Evolutionary conservation across 1,139 yeast species (phyloP), one percentile per base, ranked within the genome.

Genomic region (Blastobotrys malaysiensis): DNA sequence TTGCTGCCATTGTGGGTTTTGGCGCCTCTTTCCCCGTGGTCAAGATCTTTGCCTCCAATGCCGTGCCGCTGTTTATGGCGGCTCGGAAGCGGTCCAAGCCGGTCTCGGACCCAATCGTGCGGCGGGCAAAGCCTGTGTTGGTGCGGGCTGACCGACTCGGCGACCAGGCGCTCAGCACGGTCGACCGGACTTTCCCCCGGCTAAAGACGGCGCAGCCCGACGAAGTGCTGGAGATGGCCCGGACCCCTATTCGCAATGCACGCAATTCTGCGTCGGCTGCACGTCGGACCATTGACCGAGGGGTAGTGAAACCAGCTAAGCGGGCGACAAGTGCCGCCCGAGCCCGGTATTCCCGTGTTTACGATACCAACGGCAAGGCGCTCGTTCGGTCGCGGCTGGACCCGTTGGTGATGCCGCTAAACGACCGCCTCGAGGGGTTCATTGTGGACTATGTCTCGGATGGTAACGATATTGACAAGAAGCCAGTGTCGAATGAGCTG

Each of bases 281-380:
- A 21, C 61, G 59, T 47, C 59, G 62, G 48, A 59, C 63, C 14
- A 63, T 67, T 45, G 64, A 63, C 53, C 57, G 58, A 46, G 56
- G 68, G 21, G 61, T 71, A 22, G 66, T 68, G 47, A 13, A 36
- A 5, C 75, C 75, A 18, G 55, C 70, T 43, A 61, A 63, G 55
- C 52, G 59, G 36, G 73, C 63, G 21, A 66, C 70, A 43, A 62
- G 60, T 51, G 59, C 63, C 39, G 73, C 69, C 22, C 62, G 66
- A 57, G 48, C 57, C 45, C 73, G 68, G 56, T 69, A 69, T 56
- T 62, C 63, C 48, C 60, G 67, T 47, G 65, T 71, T 31, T 78
- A 79, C 64, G 82, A 83, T 64, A 74, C 80, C 9, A 73, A 82
- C 45, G 88, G 88, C 16, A 82, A 81, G 62, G 85, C 86, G 44